Conservation (phyloP, 192 early-diverging fungal species). For the Gonapodya prolifera region DNA sequence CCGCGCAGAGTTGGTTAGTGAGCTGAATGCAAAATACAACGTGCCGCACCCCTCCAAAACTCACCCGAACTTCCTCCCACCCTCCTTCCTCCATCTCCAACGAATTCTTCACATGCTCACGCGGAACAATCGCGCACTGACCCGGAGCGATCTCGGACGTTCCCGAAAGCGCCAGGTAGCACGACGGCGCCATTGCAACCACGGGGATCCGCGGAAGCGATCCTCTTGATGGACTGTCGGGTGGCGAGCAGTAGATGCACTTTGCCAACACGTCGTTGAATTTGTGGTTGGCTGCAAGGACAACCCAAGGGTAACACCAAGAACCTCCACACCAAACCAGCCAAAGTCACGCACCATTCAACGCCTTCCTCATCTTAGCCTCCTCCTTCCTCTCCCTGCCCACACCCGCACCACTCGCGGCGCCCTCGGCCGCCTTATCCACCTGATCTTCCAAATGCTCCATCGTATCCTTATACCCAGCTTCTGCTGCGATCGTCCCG, state of each 20-base stretch:
- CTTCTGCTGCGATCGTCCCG: conserved; percentile 52
- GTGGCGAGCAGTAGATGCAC: conserved; percentile 68
- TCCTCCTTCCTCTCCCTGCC: conserved; percentile 43
- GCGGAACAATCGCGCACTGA: conserved; percentile 85
- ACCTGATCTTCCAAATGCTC: conserved; percentile 89
- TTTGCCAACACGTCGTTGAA: conserved; percentile 50
- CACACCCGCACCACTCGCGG: conserved; percentile 8
- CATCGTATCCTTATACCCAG: conserved; percentile 55
- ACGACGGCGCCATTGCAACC: conserved; percentile 59
- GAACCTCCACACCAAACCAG: not conserved
- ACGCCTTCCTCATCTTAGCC: conserved; percentile 49
- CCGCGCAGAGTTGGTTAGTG: not conserved
- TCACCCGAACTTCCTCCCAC: conserved; percentile 84
- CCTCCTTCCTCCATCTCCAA: conserved; percentile 80
- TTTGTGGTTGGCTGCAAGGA: conserved; percentile 47
- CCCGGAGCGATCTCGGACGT: conserved; percentile 61
- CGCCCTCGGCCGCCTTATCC: conserved; percentile 51
- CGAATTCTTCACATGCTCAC: conserved; percentile 68
- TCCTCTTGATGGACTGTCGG: conserved; percentile 26
- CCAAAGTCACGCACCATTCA: conserved; percentile 30
- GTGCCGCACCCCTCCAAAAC: not conserved
- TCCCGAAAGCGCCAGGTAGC: conserved; percentile 68
- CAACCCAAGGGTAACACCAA: not conserved
- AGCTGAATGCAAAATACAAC: not conserved
- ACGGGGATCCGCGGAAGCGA: conserved; percentile 50